Conservation (phyloP, 1,284 basidiomycete genomes). For the Meripilus lineatus region DNA sequence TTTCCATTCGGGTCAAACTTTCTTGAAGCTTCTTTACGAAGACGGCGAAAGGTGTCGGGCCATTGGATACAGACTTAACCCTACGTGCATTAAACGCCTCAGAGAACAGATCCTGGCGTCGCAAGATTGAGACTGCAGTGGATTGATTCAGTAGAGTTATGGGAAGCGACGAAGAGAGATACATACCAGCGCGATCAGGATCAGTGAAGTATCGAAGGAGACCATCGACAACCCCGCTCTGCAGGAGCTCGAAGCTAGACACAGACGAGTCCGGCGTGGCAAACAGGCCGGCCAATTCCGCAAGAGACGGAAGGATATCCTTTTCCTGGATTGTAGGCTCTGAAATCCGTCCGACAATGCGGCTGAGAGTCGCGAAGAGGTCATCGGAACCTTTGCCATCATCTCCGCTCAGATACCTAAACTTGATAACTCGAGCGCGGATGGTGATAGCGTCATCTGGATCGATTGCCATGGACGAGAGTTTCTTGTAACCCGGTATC, state of each 20-base stretch:
- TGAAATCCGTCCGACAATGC: slow-evolving; percentile 60
- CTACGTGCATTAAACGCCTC: slow-evolving; percentile 65
- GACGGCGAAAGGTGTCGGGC: slow-evolving; percentile 67
- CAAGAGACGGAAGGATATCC: slow-evolving; percentile 59
- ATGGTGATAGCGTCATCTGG: slow-evolving; percentile 89
- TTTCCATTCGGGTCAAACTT: slow-evolving; percentile 87
- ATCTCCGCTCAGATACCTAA: slow-evolving; percentile 65
- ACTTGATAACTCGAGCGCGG: slow-evolving; percentile 79
- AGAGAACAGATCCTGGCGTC: slow-evolving; percentile 69
- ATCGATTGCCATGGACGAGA: slow-evolving; percentile 62
- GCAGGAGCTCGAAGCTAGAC: slow-evolving; percentile 93
- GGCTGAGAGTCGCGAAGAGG: slow-evolving; percentile 60
- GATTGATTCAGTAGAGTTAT: slow-evolving; percentile 1
- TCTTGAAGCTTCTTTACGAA: slow-evolving; percentile 95
- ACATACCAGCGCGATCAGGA: slow-evolving; percentile 49
- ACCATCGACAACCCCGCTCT: slow-evolving; percentile 90
- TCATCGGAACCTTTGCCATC: slow-evolving; percentile 59
- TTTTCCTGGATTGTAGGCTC: slow-evolving; percentile 54
- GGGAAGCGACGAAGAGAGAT: slow-evolving; percentile 9
- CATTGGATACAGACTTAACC: slow-evolving; percentile 35
- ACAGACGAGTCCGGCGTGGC: slow-evolving; percentile 73
- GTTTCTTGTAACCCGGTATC: slow-evolving; percentile 63
- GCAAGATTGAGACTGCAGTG: slow-evolving; percentile 46
- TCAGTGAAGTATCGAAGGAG: slow-evolving; percentile 81
- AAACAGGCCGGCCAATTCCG: slow-evolving; percentile 77